These are phyloP conservation scores for Bacidia rubella DNA, from an alignment of 495 filamentous ascomycete genomes.

Conservation along the genomic window DNA sequence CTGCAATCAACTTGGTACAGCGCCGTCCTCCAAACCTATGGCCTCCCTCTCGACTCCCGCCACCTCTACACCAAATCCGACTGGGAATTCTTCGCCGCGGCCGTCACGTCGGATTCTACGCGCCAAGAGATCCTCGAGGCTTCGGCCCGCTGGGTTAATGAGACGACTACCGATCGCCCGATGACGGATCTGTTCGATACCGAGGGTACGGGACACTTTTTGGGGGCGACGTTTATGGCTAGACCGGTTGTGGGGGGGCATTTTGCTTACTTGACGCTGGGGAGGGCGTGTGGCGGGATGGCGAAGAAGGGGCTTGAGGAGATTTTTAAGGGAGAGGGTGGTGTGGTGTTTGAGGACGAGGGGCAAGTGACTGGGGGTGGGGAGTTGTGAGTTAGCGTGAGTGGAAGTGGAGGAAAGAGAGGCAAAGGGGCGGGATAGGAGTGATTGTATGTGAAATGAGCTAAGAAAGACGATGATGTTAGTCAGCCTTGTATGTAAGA, in stretches of 20 bases:
- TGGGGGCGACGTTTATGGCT: constrained; percentile 60
- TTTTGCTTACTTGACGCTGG: constrained; percentile 71
- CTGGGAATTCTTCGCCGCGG: constrained; percentile 85
- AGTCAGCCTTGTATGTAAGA: too few species aligned
- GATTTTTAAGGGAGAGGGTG: constrained; percentile 45
- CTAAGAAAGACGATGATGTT: too few species aligned
- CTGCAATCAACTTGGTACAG: constrained; percentile 80
- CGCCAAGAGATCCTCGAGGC: constrained; percentile 61
- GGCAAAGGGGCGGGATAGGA: too few species aligned
- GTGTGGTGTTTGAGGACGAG: constrained; percentile 6
- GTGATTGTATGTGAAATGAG: too few species aligned
- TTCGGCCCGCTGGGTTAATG: constrained; percentile 74
- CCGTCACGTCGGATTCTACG: constrained; percentile 52
- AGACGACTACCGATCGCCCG: constrained; percentile 64
- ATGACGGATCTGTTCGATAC: constrained; percentile 80
- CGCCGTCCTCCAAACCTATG: constrained; percentile 66
- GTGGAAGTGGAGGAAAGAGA: neutral
- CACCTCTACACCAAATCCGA: constrained; percentile 84
- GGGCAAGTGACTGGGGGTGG: neutral
- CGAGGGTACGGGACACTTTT: constrained; percentile 52
- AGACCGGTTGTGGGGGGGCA: constrained; percentile 78
- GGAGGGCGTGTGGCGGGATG: constrained; percentile 59
- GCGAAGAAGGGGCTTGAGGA: constrained; percentile 48
- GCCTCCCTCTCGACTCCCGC: constrained; percentile 75
- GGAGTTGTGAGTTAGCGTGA: neutral